These are phyloP conservation scores for Nelumbo lutea DNA, from an alignment of 164 flowering plant genomes.

Conservation along the genomic window DNA sequence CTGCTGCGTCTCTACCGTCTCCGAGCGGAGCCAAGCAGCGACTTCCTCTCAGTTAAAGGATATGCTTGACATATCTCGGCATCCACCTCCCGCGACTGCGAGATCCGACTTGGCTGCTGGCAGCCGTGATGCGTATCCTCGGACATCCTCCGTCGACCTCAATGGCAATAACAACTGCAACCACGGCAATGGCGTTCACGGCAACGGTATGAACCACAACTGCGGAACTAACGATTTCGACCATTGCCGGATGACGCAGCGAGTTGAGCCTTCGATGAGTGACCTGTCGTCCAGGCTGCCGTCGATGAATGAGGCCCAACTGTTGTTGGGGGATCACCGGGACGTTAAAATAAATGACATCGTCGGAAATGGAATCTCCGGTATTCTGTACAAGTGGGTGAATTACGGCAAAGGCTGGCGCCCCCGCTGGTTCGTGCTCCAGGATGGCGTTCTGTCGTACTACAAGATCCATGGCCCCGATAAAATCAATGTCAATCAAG, in stretches of 20 bases:
- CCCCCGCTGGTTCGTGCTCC: slow-evolving; percentile 77
- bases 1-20: slow-evolving; percentile 27
- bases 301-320: slow-evolving; percentile 25
- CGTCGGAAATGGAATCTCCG: slow-evolving; percentile 74
- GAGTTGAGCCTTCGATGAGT: not conserved
- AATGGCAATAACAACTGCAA: not conserved
- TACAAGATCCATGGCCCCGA: slow-evolving; percentile 84
- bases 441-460: slow-evolving; percentile 55
- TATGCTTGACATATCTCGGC: slow-evolving; percentile 10
- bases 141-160: not conserved
- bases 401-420: slow-evolving; percentile 98
- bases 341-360: slow-evolving; percentile 64
- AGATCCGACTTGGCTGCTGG: not conserved
- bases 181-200: too few relatives aligned
- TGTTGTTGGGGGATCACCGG: slow-evolving; percentile 11
- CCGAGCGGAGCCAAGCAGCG: slow-evolving; percentile 8
- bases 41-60: slow-evolving; percentile 6
- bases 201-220: not conserved
- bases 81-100: slow-evolving; percentile 7
- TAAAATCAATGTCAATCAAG: slow-evolving; percentile 57
- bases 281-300: slow-evolving; percentile 15
- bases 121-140: not conserved
- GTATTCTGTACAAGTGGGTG: slow-evolving; percentile 87
- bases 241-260: slow-evolving; percentile 15
- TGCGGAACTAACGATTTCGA: not conserved